Conservation (phyloP, 495 filamentous ascomycete species). For the Xylaria palmicola region DNA sequence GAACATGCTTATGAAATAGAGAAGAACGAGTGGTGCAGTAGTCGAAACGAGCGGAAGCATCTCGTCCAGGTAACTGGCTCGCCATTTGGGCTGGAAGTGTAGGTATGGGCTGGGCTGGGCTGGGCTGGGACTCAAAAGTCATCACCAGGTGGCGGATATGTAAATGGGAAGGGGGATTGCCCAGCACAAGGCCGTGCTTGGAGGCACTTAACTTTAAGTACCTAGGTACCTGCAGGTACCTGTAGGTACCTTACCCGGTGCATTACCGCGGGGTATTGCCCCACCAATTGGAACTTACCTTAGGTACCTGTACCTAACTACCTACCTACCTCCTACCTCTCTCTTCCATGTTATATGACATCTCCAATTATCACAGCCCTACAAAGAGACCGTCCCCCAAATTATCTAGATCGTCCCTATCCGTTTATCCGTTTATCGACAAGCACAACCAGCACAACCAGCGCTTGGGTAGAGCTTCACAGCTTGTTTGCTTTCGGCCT, state of each 20-base stretch:
- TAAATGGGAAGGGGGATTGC: too few relatives aligned
- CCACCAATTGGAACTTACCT: too few relatives aligned
- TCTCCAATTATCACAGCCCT: not conserved
- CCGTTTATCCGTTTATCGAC: not conserved
- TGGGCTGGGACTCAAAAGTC: too few relatives aligned
- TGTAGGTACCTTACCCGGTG: not conserved
- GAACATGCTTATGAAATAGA: not conserved
- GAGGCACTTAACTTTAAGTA: not conserved
- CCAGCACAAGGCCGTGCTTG: not conserved
- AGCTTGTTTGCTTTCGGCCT: not conserved
- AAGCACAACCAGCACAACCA: not conserved
- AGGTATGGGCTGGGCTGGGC: too few relatives aligned
- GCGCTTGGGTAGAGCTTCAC: not conserved
- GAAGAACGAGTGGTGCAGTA: not conserved
- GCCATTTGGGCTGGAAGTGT: too few relatives aligned
- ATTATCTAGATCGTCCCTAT: not conserved
- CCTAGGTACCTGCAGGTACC: not conserved
- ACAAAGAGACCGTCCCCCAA: not conserved
- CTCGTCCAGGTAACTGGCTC: too few relatives aligned
- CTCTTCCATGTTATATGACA: too few relatives aligned
- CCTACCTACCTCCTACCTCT: too few relatives aligned
- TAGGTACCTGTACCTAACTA: too few relatives aligned
- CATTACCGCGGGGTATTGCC: slow-evolving; percentile 1
- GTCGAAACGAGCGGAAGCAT: too few relatives aligned
- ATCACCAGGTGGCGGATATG: too few relatives aligned